Evolutionary conservation across 495 filamentous ascomycete species (phyloP), one percentile per base, ranked within the genome.

Genomic region (Pseudevernia furfuracea): DNA sequence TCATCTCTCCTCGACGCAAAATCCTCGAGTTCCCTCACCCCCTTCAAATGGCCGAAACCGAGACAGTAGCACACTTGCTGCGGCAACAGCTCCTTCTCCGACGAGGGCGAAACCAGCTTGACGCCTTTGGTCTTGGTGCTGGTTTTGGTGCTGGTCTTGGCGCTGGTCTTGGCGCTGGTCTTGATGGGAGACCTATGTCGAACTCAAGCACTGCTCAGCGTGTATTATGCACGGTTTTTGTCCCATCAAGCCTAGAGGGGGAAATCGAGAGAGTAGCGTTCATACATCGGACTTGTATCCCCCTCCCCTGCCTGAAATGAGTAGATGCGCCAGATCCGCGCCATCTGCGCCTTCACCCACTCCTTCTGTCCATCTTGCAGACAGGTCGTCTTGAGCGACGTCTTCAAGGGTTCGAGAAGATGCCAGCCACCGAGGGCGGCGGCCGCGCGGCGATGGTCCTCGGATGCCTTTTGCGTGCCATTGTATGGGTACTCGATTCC

Each of bases 381-480:
- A 41, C 67, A 28, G 10, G 11, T 55, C 0, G 59, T 53, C 23
- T 37, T 49, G 21, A 64, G 41, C 10, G 49, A 52, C 23, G 56
- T 66, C 48, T 46, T 60, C 60, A 70, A 14, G 30, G 69, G 69
- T 17, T 60, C 67, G 6, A 75, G 44, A 15, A 78, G 60, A 52
- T 76, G 69, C 76, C 76, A 79, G 19, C 76, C 72, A 3, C 78
- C 77, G 32, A 79, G 65, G 15, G 76, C 67, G 36, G 74, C 70
- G 12, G 78, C 76, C 1, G 70, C 67, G 43, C 74, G 70, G 23
- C 67, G 67, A 39, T 75, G 74, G 1, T 69, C 74, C 12, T 64
- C 44, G n/a, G 69, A 71, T 1, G 71, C 66, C 17, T 70, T 73
- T 28, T 70, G 41, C 4, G 66, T 69, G 37, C 75, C 75, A 3